Percentiles rank a stretch among this genome's conserved stretches.
Conservation (phyloP, 345 rosid species). For the Euphorbia lathyris region DNA sequence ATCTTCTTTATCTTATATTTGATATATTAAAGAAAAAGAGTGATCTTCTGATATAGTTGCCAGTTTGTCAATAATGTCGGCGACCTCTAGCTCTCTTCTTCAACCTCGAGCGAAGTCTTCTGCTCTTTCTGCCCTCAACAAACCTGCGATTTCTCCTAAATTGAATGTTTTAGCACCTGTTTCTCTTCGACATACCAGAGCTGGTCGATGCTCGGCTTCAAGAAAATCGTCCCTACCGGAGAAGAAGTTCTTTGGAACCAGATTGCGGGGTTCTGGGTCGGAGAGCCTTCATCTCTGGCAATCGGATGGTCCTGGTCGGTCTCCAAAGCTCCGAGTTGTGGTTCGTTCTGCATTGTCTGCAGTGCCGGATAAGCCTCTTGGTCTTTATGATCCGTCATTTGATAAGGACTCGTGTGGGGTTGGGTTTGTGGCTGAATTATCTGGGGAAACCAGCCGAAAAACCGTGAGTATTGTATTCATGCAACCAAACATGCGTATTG, state of each 20-base stretch:
- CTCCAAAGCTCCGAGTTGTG: constrained; percentile 65
- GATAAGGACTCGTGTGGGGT: constrained; percentile 99
- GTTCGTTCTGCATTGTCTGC: constrained; percentile 73
- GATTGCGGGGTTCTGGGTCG: constrained; percentile 42
- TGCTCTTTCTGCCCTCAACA: constrained; percentile 28
- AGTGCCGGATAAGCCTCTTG: constrained; percentile 92
- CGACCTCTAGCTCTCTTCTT: constrained; percentile 39
- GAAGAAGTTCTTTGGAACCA: constrained; percentile 50
- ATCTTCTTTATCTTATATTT: background rate
- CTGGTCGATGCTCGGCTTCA: constrained; percentile 35
- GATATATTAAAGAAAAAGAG: background rate
- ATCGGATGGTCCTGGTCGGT: constrained; percentile 74
- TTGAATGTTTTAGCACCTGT: constrained; percentile 28
- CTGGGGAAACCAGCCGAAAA: constrained; percentile 81
- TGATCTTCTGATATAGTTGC: background rate
- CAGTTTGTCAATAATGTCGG: constrained; percentile 46
- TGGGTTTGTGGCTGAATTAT: constrained; percentile 93
- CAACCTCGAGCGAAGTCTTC: constrained; percentile 31
- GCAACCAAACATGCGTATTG: background rate
- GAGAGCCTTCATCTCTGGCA: constrained; percentile 67
- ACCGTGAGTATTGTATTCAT: constrained; percentile 41
- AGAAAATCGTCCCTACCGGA: constrained; percentile 32
- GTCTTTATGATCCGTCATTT: constrained; percentile 84
- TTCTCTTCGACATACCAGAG: constrained; percentile 20
- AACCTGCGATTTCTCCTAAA: constrained; percentile 33